These are phyloP conservation scores for Pelargonium nanum DNA, from an alignment of 345 rosid species.

Conservation along the genomic window DNA sequence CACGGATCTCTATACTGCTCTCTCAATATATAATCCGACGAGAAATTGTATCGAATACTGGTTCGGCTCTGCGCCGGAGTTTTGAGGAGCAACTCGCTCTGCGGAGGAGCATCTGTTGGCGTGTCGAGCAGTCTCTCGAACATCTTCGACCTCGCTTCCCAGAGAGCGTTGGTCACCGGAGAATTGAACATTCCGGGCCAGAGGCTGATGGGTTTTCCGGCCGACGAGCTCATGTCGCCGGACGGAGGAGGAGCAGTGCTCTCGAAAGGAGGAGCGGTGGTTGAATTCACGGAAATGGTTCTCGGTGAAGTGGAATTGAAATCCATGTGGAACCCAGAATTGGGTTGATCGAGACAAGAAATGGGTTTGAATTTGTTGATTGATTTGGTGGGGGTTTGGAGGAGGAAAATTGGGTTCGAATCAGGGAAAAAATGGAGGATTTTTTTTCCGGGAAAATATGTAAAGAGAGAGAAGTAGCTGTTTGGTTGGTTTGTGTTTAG, in stretches of 20 bases:
- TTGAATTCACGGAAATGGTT: conserved; percentile 17
- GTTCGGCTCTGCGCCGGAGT: conserved; percentile 64
- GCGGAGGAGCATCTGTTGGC: conserved; percentile 76
- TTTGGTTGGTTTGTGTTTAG: neutral
- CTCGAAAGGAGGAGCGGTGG: conserved; percentile 47
- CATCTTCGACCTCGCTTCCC: conserved; percentile 69
- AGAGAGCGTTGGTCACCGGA: conserved; percentile 65
- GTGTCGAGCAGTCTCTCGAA: conserved; percentile 71
- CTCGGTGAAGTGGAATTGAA: conserved; percentile 11
- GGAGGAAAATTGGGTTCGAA: neutral
- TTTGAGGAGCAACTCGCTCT: conserved; percentile 49
- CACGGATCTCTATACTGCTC: conserved; percentile 89
- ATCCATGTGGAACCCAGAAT: conserved; percentile 16
- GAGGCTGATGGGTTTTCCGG: conserved; percentile 63
- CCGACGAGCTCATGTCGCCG: conserved; percentile 14
- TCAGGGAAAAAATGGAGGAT: neutral
- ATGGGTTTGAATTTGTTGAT: neutral
- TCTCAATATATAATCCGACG: conserved; percentile 51
- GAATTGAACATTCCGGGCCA: conserved; percentile 95
- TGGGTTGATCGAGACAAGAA: neutral
- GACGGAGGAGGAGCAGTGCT: conserved; percentile 6
- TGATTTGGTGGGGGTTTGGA: neutral
- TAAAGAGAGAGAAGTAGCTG: neutral
- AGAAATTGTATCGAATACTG: conserved; percentile 52
- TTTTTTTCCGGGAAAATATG: neutral